Conservation (phyloP, 1,284 basidiomycete genomes). For the Rhodofomes roseus region DNA sequence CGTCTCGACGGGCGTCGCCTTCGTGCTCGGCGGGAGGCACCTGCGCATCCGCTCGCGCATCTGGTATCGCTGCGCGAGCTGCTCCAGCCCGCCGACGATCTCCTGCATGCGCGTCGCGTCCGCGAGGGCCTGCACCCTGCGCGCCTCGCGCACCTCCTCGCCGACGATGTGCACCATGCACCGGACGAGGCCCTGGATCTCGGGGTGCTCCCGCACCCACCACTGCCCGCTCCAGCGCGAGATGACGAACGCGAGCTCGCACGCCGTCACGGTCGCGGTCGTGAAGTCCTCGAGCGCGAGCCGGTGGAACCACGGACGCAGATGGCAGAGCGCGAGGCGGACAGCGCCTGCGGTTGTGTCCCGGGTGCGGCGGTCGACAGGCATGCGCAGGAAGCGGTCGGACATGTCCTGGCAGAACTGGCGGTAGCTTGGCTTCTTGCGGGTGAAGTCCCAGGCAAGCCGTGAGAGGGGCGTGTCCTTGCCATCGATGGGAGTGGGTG, state of each 20-base stretch:
- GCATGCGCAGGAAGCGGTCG: slow-evolving; percentile 51
- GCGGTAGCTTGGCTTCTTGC: slow-evolving; percentile 57
- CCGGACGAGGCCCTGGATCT: slow-evolving; percentile 54
- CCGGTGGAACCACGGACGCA: slow-evolving; percentile 64
- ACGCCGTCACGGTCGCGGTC: slow-evolving; percentile 43
- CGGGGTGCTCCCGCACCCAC: slow-evolving; percentile 59
- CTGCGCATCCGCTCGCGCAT: slow-evolving; percentile 14
- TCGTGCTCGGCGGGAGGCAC: background rate
- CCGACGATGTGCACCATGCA: slow-evolving; percentile 55
- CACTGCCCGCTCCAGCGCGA: slow-evolving; percentile 66
- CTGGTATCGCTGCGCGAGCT: slow-evolving; percentile 33
- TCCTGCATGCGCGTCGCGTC: slow-evolving; percentile 45
- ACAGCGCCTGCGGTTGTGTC: slow-evolving; percentile 67
- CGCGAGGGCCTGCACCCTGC: slow-evolving; percentile 33
- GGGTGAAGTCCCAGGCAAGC: slow-evolving; percentile 58
- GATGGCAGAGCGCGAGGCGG: slow-evolving; percentile 57
- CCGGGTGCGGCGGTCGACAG: slow-evolving; percentile 49
- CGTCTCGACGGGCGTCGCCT: slow-evolving; percentile 1
- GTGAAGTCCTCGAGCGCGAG: slow-evolving; percentile 46
- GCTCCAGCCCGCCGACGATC: slow-evolving; percentile 48
- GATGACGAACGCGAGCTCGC: slow-evolving; percentile 53
- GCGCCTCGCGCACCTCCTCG: slow-evolving; percentile 58
- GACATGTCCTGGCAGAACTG: slow-evolving; percentile 69
- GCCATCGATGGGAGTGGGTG: slow-evolving; percentile 28
- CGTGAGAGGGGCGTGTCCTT: slow-evolving; percentile 39